Base-by-base conservation (phyloP, 495 filamentous ascomycete genomes). In the Pyrenula aspistea region DNA sequence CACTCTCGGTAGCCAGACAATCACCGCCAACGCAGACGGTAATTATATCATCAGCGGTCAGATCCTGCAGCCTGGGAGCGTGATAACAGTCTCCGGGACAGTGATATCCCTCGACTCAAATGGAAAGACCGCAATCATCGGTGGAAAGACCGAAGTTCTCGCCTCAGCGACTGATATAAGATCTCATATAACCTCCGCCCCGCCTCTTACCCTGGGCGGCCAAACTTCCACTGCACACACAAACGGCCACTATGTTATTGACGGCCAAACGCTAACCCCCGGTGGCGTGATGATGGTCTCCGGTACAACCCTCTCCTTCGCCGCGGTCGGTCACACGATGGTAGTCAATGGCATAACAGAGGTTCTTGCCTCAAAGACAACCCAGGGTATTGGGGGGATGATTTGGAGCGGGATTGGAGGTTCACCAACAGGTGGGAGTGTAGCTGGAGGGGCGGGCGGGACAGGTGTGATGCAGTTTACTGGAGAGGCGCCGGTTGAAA, bases 71-170 rank as follows among this genome's bases (percentile, higher is more conserved):
- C n/a, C n/a, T n/a, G n/a, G n/a, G n/a, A n/a, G n/a, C n/a, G n/a
- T n/a, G n/a, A n/a, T n/a, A n/a, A n/a, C n/a, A n/a, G n/a, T n/a
- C n/a, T n/a, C n/a, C n/a, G n/a, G n/a, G n/a, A n/a, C n/a, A n/a
- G 49, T 54, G 1, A n/a, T 62, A 21, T 61, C 57, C 19, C 25
- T 65, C 10, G 52, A 15, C 4, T 25, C 50, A 19, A 53, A 25
- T 10, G 58, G 22, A 15, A 55, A 19, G 15, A 36, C 52, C 15
- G 8, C 15, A 12, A 57, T 49, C 31, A 24, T 52, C 50, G 50
- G n/a, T 10, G 8, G 8, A 21, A 8, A 8, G 10, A 52, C 50
- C 22, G 20, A 4, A 8, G 8, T 19, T 4, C 19, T 50, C 10
- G 21, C 20, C 19, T 4, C 24, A 36, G 8, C 22, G 8, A 20